These are phyloP conservation scores for Colletotrichum sp. DNA, from an alignment of 2,329 filamentous ascomycete genomes.

Conservation along the genomic window DNA sequence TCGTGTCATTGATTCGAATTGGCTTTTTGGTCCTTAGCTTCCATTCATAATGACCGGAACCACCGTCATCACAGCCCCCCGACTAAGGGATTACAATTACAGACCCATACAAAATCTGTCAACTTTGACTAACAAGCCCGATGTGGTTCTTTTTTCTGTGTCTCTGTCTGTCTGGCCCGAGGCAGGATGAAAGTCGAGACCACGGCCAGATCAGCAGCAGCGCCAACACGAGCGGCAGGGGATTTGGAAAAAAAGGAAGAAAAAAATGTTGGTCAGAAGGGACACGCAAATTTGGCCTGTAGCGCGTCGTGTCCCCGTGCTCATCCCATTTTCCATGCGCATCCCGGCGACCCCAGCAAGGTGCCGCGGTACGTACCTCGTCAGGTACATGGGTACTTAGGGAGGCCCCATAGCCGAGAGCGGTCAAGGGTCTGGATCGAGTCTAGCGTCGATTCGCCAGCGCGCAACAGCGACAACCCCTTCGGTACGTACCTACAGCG, in stretches of 20 bases:
- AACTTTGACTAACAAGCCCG: not conserved
- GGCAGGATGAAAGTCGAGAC: not conserved
- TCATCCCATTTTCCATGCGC: not conserved
- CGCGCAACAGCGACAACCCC: not conserved
- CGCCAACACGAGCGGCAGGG: not conserved
- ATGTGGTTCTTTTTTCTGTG: not conserved
- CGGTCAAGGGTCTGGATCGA: slow-evolving; percentile 16
- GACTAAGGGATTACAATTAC: not conserved
- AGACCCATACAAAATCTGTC: not conserved
- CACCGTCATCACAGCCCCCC: not conserved
- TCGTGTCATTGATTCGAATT: not conserved
- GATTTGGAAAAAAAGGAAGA: not conserved
- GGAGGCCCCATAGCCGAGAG: not conserved
- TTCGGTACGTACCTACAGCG: not conserved
- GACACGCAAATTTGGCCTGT: not conserved
- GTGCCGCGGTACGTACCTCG: not conserved
- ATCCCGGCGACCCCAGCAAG: not conserved
- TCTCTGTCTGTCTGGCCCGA: not conserved
- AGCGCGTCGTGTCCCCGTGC: not conserved
- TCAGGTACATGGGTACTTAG: not conserved
- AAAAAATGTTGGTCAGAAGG: not conserved
- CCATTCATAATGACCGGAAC: not conserved
- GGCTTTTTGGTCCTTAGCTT: not conserved
- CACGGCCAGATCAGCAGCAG: not conserved
- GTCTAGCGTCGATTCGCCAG: slow-evolving; percentile 17